Conservation (phyloP, 1,284 basidiomycete species). For the Ceratobasidium sp. region DNA sequence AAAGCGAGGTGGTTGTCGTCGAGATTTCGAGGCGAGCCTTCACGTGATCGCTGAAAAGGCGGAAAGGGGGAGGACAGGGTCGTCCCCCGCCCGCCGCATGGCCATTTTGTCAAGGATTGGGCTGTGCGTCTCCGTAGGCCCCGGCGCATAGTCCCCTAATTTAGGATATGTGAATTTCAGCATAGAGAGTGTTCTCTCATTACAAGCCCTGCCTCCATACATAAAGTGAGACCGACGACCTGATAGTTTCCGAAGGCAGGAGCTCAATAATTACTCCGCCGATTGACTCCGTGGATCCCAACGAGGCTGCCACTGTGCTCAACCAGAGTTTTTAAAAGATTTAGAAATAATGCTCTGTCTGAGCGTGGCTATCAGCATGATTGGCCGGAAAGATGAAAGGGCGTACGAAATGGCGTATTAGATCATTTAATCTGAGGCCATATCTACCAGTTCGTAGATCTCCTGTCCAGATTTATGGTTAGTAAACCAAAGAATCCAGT, state of each 20-base stretch:
- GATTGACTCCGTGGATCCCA: neutral
- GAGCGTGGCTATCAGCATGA: neutral
- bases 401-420: neutral
- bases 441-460: neutral
- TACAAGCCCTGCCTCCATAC: conserved; percentile 27
- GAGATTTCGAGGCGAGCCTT: too few relatives aligned
- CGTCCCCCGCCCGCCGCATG: too few relatives aligned
- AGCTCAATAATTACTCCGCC: neutral
- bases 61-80: too few relatives aligned
- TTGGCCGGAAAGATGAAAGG: neutral
- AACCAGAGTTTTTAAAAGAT: neutral
- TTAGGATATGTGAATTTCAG: neutral
- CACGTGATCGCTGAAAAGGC: too few relatives aligned
- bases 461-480: neutral
- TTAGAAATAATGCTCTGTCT: neutral
- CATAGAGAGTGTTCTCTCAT: neutral
- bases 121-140: too few relatives aligned
- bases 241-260: neutral
- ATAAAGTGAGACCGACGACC: neutral
- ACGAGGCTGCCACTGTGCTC: neutral
- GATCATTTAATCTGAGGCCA: neutral
- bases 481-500: too few relatives aligned
- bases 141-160: neutral
- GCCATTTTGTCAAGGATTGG: too few relatives aligned
- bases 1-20: too few relatives aligned